phyloP scores from a whole-genome alignment of 305 asterid species.

The Caryopteris hybrid region DNA sequence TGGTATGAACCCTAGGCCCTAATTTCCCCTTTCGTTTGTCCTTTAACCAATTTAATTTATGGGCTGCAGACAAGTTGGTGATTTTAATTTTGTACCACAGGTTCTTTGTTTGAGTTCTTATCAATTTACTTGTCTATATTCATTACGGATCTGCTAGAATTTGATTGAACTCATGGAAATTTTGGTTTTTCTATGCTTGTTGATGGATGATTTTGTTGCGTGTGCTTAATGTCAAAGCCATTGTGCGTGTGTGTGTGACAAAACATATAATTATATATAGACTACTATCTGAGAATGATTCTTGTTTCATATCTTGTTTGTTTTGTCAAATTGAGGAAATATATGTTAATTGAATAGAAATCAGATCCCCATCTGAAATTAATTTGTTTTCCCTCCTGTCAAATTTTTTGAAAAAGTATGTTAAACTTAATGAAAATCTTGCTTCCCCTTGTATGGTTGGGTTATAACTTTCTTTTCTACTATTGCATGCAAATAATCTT shows the following conservation, averaged over 20 bases:
- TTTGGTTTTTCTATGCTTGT: not conserved
- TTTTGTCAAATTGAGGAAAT: not conserved
- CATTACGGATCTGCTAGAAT: not conserved
- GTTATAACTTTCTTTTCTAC: not conserved
- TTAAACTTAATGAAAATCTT: not conserved
- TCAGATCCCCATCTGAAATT: not conserved
- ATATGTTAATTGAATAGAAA: not conserved
- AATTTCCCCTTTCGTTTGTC: not conserved
- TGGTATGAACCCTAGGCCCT: constrained; percentile 12
- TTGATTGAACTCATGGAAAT: not conserved
- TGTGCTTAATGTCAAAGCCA: not conserved
- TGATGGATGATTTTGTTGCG: constrained; percentile 3
- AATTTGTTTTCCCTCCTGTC: not conserved
- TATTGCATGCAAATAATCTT: not conserved
- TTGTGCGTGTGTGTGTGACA: not conserved
- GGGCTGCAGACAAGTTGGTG: not conserved
- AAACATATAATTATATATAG: too few relatives aligned
- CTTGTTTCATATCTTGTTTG: not conserved
- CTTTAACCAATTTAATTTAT: not conserved
- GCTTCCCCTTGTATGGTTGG: not conserved
- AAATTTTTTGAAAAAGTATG: not conserved
- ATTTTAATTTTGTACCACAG: not conserved
- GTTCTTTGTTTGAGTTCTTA: not conserved
- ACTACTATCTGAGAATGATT: not conserved
- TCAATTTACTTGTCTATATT: too few relatives aligned